phyloP scores from a whole-genome alignment of 164 flowering plant genomes.

The Aristolochia californica region DNA sequence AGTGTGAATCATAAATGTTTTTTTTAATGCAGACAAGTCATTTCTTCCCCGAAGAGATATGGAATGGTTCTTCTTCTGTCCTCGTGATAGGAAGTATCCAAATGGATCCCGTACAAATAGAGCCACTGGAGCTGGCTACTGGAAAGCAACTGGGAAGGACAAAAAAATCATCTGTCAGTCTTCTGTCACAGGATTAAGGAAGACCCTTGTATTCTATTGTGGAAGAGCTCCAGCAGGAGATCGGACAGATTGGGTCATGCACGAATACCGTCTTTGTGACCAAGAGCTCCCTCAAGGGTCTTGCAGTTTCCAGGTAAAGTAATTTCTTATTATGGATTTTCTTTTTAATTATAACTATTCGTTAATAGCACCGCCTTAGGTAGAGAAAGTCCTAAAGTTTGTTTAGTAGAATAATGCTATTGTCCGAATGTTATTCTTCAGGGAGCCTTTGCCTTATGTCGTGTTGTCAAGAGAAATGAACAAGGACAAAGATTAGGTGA shows the following conservation, averaged over 20 bases:
- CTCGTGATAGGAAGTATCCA: conserved; percentile 78
- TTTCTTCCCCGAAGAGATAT: conserved; percentile 73
- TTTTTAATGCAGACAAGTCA: conserved; percentile 68
- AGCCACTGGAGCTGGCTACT: conserved; percentile 88
- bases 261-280: conserved; percentile 83
- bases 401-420: too few relatives aligned
- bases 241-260: conserved; percentile 89
- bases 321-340: background rate
- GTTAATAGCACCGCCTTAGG: too few relatives aligned
- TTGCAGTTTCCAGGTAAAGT: conserved; percentile 36
- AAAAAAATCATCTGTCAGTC: conserved; percentile 54
- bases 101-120: conserved; percentile 86
- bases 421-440: conserved; percentile 8
- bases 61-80: conserved; percentile 98
- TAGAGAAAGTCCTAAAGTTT: too few relatives aligned
- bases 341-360: too few relatives aligned
- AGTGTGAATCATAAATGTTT: background rate
- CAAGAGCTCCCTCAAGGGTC: conserved; percentile 37
- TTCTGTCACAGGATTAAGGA: conserved; percentile 48
- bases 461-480: conserved; percentile 59
- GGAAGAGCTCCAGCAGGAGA: conserved; percentile 88
- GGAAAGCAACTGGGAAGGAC: conserved; percentile 99
- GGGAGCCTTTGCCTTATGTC: conserved; percentile 86
- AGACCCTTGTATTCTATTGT: conserved; percentile 76
- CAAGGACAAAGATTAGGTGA: conserved; percentile 21